phyloP scores from a whole-genome alignment of 2,329 filamentous ascomycete species.

The Hymenoscyphus salicellus region DNA sequence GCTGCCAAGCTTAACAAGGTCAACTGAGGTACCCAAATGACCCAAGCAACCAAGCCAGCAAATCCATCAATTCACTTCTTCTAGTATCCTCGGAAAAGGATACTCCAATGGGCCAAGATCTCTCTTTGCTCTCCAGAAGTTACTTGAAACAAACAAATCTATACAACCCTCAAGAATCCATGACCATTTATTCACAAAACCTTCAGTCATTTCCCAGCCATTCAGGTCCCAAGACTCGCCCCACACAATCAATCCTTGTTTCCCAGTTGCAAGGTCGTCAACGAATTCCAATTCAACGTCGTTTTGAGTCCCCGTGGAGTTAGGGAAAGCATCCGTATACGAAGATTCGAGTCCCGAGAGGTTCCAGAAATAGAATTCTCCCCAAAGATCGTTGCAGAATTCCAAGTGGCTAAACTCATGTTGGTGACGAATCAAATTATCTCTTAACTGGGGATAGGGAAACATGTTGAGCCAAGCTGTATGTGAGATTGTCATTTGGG shows the following conservation, averaged over 20 bases:
- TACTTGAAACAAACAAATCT: neutral
- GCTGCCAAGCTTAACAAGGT: neutral
- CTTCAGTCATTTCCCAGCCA: slow-evolving; percentile 8
- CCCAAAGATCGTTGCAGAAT: slow-evolving; percentile 24
- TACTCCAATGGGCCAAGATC: neutral
- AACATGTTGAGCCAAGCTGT: slow-evolving; percentile 27
- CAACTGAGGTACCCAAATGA: neutral
- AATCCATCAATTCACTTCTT: neutral
- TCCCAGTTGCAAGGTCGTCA: neutral
- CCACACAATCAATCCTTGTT: neutral
- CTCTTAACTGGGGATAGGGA: slow-evolving; percentile 23
- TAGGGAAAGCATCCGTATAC: neutral
- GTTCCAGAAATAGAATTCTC: slow-evolving; percentile 12
- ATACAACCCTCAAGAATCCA: slow-evolving; percentile 8
- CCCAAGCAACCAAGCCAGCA: neutral
- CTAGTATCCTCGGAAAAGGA: neutral
- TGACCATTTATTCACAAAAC: slow-evolving; percentile 8
- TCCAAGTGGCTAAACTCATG: slow-evolving; percentile 23
- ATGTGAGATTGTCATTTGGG: slow-evolving; percentile 22
- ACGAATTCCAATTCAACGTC: neutral
- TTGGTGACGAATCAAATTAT: slow-evolving; percentile 24
- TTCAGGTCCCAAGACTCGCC: neutral
- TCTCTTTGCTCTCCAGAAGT: slow-evolving; percentile 9
- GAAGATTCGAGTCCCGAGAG: neutral
- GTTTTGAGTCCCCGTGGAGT: neutral